phyloP scores from a whole-genome alignment of 352 stramenopile genomes.

The Peronospora belbahrii region DNA sequence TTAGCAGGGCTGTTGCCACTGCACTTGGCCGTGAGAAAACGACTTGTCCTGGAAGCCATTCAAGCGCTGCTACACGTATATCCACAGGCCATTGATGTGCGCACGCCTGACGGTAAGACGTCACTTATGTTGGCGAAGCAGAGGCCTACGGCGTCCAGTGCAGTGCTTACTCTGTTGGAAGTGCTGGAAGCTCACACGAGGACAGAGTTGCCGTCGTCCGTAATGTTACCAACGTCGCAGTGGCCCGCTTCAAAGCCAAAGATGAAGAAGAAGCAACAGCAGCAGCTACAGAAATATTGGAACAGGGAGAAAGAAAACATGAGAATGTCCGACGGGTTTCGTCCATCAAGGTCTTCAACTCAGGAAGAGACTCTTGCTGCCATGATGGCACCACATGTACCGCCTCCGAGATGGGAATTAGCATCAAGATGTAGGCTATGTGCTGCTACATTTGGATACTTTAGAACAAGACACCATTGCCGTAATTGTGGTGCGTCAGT shows the following conservation, averaged over 20 bases:
- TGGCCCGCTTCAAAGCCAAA: constrained; percentile 6
- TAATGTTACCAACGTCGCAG: constrained; percentile 7
- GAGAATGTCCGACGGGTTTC: constrained; percentile 13
- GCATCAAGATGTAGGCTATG: constrained; percentile 56
- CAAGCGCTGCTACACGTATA: constrained; percentile 66
- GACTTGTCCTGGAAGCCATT: constrained; percentile 47
- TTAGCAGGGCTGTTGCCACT: constrained; percentile 54
- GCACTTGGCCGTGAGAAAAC: constrained; percentile 59
- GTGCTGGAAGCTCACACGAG: constrained; percentile 31
- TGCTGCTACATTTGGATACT: constrained; percentile 63
- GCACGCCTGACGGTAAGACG: constrained; percentile 48
- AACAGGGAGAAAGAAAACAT: not conserved
- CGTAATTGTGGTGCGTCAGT: constrained; percentile 74
- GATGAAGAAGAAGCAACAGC: constrained; percentile 3
- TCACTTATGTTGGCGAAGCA: constrained; percentile 39
- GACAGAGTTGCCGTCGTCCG: constrained; percentile 9
- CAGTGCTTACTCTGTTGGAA: constrained; percentile 23
- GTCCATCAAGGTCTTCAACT: constrained; percentile 8
- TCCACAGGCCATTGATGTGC: constrained; percentile 34
- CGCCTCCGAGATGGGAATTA: constrained; percentile 48
- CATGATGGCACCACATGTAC: constrained; percentile 13
- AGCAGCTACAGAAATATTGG: not conserved
- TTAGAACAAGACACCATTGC: constrained; percentile 76
- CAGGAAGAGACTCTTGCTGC: constrained; percentile 23
- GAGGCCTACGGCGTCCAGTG: constrained; percentile 22